Percentiles rank a stretch among this genome's conserved stretches.
phyloP scores from a whole-genome alignment of 768 basidiomycete species.

The Vararia minispora region DNA sequence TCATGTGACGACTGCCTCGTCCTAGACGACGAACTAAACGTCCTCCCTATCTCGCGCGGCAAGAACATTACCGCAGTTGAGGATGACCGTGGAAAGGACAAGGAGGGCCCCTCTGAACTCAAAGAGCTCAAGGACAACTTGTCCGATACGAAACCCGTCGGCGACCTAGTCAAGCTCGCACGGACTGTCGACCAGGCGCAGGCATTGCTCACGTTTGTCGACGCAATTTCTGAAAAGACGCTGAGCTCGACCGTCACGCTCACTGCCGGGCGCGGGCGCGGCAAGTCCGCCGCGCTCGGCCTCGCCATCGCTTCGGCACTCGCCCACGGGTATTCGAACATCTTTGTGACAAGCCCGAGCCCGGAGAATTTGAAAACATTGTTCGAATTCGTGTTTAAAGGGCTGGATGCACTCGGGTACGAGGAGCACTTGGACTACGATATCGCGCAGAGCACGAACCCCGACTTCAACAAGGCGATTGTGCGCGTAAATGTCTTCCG shows the following conservation, averaged over 20 bases:
- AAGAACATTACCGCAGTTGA: slow-evolving; percentile 78
- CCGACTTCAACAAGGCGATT: slow-evolving; percentile 90
- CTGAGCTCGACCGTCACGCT: slow-evolving; percentile 90
- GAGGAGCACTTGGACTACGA: slow-evolving; percentile 98
- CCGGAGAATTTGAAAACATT: slow-evolving; percentile 96
- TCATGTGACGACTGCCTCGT: slow-evolving; percentile 89
- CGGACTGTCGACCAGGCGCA: slow-evolving; percentile 93
- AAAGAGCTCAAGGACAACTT: slow-evolving; percentile 69
- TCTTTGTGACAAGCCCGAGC: slow-evolving; percentile 95
- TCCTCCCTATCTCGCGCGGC: slow-evolving; percentile 88
- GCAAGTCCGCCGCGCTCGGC: slow-evolving; percentile 95
- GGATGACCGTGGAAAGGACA: slow-evolving; percentile 35
- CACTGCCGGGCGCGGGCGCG: slow-evolving; percentile 89
- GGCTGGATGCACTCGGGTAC: slow-evolving; percentile 87
- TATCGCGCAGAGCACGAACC: slow-evolving; percentile 88
- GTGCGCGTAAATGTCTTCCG: slow-evolving; percentile 92
- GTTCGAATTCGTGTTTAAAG: slow-evolving; percentile 98
- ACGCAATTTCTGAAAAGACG: slow-evolving; percentile 88
- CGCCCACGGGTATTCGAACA: slow-evolving; percentile 90
- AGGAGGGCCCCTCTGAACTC: slow-evolving; percentile 54
- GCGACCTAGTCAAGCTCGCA: slow-evolving; percentile 81
- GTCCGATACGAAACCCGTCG: slow-evolving; percentile 75
- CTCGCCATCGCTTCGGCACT: slow-evolving; percentile 89
- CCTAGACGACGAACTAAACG: slow-evolving; percentile 96
- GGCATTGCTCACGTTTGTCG: slow-evolving; percentile 88